Percentiles rank a stretch among this genome's conserved stretches.
These are phyloP conservation scores for Colletotrichum sp. DNA, from an alignment of 2,329 filamentous ascomycete genomes.

Conservation along the genomic window DNA sequence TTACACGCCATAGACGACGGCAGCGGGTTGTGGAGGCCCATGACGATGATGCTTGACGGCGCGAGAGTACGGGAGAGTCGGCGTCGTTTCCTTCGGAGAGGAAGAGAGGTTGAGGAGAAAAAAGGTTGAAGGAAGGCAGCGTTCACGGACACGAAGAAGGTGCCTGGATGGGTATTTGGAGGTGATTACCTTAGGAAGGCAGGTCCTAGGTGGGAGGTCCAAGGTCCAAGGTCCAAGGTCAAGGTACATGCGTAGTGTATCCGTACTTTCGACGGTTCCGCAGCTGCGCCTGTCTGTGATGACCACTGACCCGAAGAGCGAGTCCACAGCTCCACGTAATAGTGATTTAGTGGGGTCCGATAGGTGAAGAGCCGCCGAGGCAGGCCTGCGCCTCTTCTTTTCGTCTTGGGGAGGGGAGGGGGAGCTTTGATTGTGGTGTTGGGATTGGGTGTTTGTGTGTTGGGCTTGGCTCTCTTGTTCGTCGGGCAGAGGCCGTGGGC, in stretches of 20 bases:
- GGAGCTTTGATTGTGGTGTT: not conserved
- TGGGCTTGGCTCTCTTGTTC: not conserved
- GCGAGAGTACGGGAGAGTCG: not conserved
- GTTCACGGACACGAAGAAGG: not conserved
- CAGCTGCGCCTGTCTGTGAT: not conserved
- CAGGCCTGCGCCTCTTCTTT: constrained; percentile 16
- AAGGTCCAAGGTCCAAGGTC: not conserved
- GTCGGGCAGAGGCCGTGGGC: not conserved
- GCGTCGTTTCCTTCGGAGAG: not conserved
- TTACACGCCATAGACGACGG: constrained; percentile 73
- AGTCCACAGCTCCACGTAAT: constrained; percentile 17
- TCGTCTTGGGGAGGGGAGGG: not conserved
- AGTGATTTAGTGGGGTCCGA: constrained; percentile 13
- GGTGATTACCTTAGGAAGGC: not conserved
- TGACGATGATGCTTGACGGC: constrained; percentile 32
- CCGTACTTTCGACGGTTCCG: not conserved
- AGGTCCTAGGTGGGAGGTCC: not conserved
- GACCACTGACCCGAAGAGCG: not conserved
- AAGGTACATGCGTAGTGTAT: not conserved
- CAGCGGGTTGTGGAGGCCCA: constrained; percentile 72
- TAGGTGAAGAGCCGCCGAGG: constrained; percentile 9
- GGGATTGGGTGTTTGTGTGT: not conserved
- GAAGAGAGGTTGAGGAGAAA: not conserved
- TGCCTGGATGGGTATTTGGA: not conserved
- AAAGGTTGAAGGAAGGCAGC: not conserved